Evolutionary conservation across 108 stramenopile genomes (phyloP).

Genomic region (Fistulifera solaris): DNA sequence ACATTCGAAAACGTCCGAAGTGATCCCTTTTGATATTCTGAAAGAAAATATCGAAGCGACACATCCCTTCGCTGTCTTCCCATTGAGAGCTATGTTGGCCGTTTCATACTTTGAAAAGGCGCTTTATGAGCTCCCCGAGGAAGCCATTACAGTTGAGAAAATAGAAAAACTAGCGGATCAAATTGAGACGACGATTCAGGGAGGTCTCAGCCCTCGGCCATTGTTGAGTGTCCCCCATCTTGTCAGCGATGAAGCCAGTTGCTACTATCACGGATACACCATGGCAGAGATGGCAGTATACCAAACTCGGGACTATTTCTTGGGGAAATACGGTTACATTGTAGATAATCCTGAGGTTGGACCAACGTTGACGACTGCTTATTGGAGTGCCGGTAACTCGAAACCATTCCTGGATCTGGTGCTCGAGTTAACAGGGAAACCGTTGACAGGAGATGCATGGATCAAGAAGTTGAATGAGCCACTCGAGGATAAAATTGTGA

Average conservation of each 20-base stretch:
- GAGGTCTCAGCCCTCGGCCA: conserved; percentile 52
- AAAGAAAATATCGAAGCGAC: conserved; percentile 55
- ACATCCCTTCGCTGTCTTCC: conserved; percentile 53
- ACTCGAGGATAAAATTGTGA: conserved; percentile 45
- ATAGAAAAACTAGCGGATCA: conserved; percentile 49
- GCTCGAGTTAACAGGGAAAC: conserved; percentile 46
- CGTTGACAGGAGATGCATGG: conserved; percentile 63
- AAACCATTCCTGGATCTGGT: conserved; percentile 56
- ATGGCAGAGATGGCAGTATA: conserved; percentile 75
- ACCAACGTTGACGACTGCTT: conserved; percentile 37
- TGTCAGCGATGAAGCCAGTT: conserved; percentile 57
- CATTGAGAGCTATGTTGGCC: conserved; percentile 46
- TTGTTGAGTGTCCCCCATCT: conserved; percentile 57
- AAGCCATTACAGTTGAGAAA: conserved; percentile 42
- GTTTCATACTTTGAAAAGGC: conserved; percentile 72
- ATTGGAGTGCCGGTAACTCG: conserved; percentile 64
- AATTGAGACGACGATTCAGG: conserved; percentile 53
- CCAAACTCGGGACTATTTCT: conserved; percentile 59
- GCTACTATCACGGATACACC: conserved; percentile 56
- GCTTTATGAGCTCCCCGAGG: conserved; percentile 58
- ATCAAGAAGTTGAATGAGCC: conserved; percentile 36
- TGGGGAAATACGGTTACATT: conserved; percentile 45
- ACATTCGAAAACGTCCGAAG: conserved; percentile 26
- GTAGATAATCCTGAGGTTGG: conserved; percentile 67
- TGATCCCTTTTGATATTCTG: conserved; percentile 50